A percentile compares a stretch with the other conserved stretches of the same genome.
Conservation (phyloP, 2,329 filamentous ascomycete genomes). For the Daldinia sp. region DNA sequence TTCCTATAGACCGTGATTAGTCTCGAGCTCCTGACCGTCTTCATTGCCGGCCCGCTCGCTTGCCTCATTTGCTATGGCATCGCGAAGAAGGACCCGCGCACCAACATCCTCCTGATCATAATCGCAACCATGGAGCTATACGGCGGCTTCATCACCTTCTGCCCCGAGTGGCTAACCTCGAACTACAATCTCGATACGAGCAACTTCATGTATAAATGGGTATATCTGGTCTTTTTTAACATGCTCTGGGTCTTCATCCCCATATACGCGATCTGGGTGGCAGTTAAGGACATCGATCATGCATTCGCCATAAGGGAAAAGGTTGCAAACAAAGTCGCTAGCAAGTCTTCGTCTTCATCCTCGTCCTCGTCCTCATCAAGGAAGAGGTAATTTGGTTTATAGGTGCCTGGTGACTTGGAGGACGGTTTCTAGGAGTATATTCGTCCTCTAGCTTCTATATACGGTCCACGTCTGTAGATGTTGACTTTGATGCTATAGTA, state of each 20-base stretch:
- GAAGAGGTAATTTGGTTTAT: neutral
- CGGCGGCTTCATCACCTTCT: constrained; percentile 78
- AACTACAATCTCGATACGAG: constrained; percentile 72
- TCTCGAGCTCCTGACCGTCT: constrained; percentile 74
- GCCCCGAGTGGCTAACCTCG: constrained; percentile 74
- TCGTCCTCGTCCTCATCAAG: constrained; percentile 19
- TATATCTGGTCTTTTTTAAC: constrained; percentile 78
- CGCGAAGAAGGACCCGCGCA: constrained; percentile 64
- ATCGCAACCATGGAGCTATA: constrained; percentile 76
- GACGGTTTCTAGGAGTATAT: neutral
- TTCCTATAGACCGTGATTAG: constrained; percentile 66
- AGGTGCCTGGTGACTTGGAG: neutral
- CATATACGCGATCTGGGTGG: constrained; percentile 68
- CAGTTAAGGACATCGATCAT: constrained; percentile 65
- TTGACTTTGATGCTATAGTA: constrained; percentile 3
- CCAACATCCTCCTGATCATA: constrained; percentile 72
- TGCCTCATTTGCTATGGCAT: constrained; percentile 71
- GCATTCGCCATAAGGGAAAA: constrained; percentile 61
- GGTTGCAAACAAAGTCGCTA: constrained; percentile 52
- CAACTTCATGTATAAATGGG: constrained; percentile 77
- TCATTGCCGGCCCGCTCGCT: constrained; percentile 71
- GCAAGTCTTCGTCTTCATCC: constrained; percentile 37
- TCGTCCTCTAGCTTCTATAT: neutral
- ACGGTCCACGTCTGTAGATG: neutral
- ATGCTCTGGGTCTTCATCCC: constrained; percentile 75